These are phyloP conservation scores for Cornus controversa DNA, from an alignment of 148 eudicot genomes.

Conservation along the genomic window DNA sequence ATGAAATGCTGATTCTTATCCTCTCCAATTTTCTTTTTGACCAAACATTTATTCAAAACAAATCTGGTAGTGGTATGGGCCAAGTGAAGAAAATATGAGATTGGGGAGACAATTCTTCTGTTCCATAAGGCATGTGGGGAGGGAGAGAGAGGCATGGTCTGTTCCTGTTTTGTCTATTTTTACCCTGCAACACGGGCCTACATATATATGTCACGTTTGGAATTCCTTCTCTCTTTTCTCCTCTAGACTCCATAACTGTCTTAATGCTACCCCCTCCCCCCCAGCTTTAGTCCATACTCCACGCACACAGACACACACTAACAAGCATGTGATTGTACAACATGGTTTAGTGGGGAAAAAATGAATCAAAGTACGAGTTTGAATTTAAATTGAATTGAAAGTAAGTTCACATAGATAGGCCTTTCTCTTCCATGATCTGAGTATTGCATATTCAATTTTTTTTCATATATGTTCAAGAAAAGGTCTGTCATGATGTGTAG, in stretches of 20 bases:
- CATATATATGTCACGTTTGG: neutral
- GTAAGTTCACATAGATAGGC: neutral
- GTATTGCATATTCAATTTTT: neutral
- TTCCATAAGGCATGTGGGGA: conserved; percentile 28
- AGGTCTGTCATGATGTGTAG: too few relatives aligned
- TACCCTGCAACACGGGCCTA: conserved; percentile 25
- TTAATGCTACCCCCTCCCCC: neutral
- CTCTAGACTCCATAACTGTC: neutral
- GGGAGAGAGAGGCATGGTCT: conserved; percentile 31
- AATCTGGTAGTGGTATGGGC: conserved; percentile 26
- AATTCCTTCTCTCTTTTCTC: conserved; percentile 1
- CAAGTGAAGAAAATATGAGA: conserved; percentile 19
- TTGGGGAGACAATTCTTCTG: conserved; percentile 19
- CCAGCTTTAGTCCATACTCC: neutral
- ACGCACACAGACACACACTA: neutral
- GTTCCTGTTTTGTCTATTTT: conserved; percentile 33
- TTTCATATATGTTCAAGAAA: neutral
- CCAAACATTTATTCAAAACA: conserved; percentile 2
- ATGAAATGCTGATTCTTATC: neutral
- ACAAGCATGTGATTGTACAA: too few relatives aligned
- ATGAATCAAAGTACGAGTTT: neutral
- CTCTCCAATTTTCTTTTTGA: neutral
- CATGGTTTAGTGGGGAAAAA: too few relatives aligned
- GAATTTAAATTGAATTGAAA: conserved; percentile 11
- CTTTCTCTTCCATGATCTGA: neutral